Percentiles rank a stretch among this genome's conserved stretches.
Conservation (phyloP, 495 filamentous ascomycete species). For the Talaromyces stipitatus region DNA sequence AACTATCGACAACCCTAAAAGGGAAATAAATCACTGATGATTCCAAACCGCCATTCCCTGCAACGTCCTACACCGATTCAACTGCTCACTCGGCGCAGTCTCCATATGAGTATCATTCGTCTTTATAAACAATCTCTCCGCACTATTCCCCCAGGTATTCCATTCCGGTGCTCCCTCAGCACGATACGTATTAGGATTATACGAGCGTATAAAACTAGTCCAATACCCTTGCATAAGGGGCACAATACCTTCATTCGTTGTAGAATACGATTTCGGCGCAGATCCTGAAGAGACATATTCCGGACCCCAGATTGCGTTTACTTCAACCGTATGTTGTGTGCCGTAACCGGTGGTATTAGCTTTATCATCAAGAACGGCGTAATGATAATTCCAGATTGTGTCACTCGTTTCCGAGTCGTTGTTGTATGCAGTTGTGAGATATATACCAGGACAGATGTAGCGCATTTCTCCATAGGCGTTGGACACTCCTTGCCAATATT, state of each 20-base stretch:
- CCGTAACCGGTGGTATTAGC: slow-evolving; percentile 46
- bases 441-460: slow-evolving; percentile 64
- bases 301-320: slow-evolving; percentile 54
- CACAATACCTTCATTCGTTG: slow-evolving; percentile 39
- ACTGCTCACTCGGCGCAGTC: slow-evolving; percentile 35
- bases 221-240: slow-evolving; percentile 59
- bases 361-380: slow-evolving; percentile 49
- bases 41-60: slow-evolving; percentile 41
- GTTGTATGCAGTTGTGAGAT: slow-evolving; percentile 39
- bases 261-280: slow-evolving; percentile 46
- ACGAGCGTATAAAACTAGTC: slow-evolving; percentile 58
- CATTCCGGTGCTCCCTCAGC: slow-evolving; percentile 37
- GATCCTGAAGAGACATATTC: slow-evolving; percentile 24
- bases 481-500: slow-evolving; percentile 53
- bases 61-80: slow-evolving; percentile 46
- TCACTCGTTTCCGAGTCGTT: slow-evolving; percentile 20
- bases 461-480: slow-evolving; percentile 64
- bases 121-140: slow-evolving; percentile 42
- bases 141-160: slow-evolving; percentile 31
- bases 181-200: slow-evolving; percentile 54
- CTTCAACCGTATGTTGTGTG: slow-evolving; percentile 54
- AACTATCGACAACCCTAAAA: not conserved
- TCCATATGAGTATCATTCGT: slow-evolving; percentile 55
- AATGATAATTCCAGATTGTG: slow-evolving; percentile 56
- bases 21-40: slow-evolving; percentile 30